phyloP scores from a whole-genome alignment of 352 stramenopile species.

The Stramenopiles sp. region DNA sequence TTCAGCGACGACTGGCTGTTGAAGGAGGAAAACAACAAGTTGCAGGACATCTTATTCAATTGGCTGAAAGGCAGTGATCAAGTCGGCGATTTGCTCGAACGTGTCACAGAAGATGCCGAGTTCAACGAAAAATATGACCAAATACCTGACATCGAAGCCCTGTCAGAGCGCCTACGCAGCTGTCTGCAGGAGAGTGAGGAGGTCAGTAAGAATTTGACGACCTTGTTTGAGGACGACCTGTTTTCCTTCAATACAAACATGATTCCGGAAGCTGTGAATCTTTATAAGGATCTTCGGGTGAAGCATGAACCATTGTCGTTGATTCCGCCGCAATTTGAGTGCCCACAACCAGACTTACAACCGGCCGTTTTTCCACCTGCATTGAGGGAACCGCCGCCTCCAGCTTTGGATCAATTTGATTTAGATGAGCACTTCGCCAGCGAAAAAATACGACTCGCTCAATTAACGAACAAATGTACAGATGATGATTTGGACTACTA shows the following conservation, averaged over 20 bases:
- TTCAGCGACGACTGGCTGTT: conserved; percentile 83
- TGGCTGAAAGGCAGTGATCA: conserved; percentile 65
- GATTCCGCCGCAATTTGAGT: conserved; percentile 82
- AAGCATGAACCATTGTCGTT: conserved; percentile 81
- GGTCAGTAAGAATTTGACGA: conserved; percentile 76
- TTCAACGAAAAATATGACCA: conserved; percentile 54
- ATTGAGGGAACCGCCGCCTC: conserved; percentile 58
- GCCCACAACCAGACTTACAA: conserved; percentile 65
- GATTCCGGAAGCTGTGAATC: conserved; percentile 70
- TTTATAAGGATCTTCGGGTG: conserved; percentile 70
- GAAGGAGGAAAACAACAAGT: conserved; percentile 75
- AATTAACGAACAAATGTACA: conserved; percentile 83
- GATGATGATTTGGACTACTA: conserved; percentile 83
- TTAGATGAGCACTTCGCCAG: conserved; percentile 86
- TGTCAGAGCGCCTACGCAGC: conserved; percentile 67
- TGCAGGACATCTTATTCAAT: conserved; percentile 73
- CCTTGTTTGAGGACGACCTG: conserved; percentile 70
- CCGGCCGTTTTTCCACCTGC: conserved; percentile 77
- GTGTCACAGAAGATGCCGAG: conserved; percentile 40
- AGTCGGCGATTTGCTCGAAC: conserved; percentile 22
- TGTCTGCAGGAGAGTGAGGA: conserved; percentile 82
- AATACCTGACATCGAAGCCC: conserved; percentile 72
- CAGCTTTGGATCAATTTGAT: conserved; percentile 83
- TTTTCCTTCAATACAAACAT: conserved; percentile 84
- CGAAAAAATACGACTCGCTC: conserved; percentile 62